A percentile compares a stretch with the other conserved stretches of the same genome.
phyloP scores from a whole-genome alignment of 1,284 basidiomycete species.

The Boletellus sp. region DNA sequence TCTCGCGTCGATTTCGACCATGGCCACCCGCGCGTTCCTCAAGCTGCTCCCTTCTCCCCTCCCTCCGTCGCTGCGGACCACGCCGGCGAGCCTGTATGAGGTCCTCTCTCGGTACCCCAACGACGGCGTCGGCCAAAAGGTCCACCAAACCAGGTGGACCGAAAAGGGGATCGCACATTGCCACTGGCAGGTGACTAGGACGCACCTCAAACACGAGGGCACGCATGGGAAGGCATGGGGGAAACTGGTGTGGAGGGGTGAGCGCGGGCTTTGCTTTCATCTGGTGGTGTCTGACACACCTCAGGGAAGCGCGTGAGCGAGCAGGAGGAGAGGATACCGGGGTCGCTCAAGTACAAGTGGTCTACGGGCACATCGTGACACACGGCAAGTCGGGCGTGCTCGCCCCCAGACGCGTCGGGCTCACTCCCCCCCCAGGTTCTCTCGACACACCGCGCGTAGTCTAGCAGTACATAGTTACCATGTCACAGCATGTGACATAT shows the following conservation, averaged over 20 bases:
- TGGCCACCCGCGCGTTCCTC: slow-evolving; percentile 44
- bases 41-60: slow-evolving; percentile 48
- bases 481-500: slow-evolving; percentile 4
- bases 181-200: slow-evolving; percentile 70
- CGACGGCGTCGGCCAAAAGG: slow-evolving; percentile 61
- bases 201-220: slow-evolving; percentile 66
- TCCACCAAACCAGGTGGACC: slow-evolving; percentile 72
- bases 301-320: slow-evolving; percentile 36
- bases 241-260: slow-evolving; percentile 71
- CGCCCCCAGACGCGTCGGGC: not conserved
- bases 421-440: not conserved
- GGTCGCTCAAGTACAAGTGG: slow-evolving; percentile 42
- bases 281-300: not conserved
- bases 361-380: slow-evolving; percentile 28
- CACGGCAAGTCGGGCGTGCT: slow-evolving; percentile 2
- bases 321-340: slow-evolving; percentile 36
- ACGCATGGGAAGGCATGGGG: slow-evolving; percentile 78
- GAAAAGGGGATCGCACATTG: slow-evolving; percentile 61
- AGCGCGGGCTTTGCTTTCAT: slow-evolving; percentile 23
- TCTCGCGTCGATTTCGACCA: no score
- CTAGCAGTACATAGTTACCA: not conserved
- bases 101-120: slow-evolving; percentile 64
- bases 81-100: slow-evolving; percentile 62
- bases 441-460: no score
- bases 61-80: slow-evolving; percentile 55